Evolutionary conservation across 2,329 filamentous ascomycete genomes (phyloP), one percentile per base, ranked within the genome.

Genomic region (Exserohilum rostratum): DNA sequence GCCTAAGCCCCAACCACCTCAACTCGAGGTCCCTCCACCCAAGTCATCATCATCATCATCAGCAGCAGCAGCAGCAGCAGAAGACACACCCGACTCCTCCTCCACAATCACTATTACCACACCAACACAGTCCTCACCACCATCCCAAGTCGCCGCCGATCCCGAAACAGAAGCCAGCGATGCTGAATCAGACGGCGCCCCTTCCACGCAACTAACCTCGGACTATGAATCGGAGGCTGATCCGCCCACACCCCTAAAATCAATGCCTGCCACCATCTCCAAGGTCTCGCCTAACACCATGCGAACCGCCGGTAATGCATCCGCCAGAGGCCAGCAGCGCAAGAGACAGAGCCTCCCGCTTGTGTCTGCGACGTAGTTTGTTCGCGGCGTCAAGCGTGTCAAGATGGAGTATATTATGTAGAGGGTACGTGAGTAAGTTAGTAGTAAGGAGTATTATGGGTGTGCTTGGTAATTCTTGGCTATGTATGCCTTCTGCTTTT

Each of bases 301-400:
- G 68, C 67, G 68, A 18, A 72, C 68, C 12, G 68, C 68, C 0
- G 68, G 68, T 2, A 61, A 61, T 22, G 50, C 56, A 3, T 22
- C 60, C 2, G 39, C 34, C 4, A 48, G 65, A 20, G 58, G 60
- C 1, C 51, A 61, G 13, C 34, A 46, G 13, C 65, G 65, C 2
- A 63, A 49, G 15, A 60, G 62, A 15, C 56, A 54, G 33, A 66
- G 58, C 34, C 33, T 71, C 29, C 67, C 66, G n/a, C 59, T 72
- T 30, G 66, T 72, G 1, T 65, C 67, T 44, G 69, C 67, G 48
- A 65, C 64, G 15, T 70, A 66, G 61, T 22, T 11, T 47, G 47
- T 25, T 18, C 45, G 38, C 33, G 31, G 44, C 5, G n/a, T 38
- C n/a, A 56, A 56, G 31, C 38, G 51, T n/a, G 3, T 54, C 29